Evolutionary conservation across 2,329 filamentous ascomycete genomes (phyloP).

Genomic region (Aspergillus novofumigatus): DNA sequence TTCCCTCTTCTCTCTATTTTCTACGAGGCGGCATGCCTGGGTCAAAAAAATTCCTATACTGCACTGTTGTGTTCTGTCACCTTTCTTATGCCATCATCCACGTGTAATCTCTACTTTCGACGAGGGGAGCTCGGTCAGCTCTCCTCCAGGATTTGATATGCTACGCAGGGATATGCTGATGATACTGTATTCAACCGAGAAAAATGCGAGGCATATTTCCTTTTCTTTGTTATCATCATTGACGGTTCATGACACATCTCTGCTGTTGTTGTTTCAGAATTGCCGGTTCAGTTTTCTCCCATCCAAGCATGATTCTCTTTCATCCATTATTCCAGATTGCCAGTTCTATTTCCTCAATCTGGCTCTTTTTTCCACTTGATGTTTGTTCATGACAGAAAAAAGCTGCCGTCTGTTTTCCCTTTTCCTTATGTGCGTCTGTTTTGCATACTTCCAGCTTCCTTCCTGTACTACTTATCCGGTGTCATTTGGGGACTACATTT

Average conservation of each 20-base stretch:
- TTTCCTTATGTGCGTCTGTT: constrained; percentile 18
- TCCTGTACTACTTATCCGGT: constrained; percentile 24
- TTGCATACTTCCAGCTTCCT: constrained; percentile 20
- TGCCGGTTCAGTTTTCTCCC: constrained; percentile 13
- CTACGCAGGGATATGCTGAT: constrained; percentile 26
- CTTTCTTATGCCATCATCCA: constrained; percentile 24
- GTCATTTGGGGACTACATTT: constrained; percentile 18
- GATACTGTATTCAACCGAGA: constrained; percentile 35
- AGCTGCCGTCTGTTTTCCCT: constrained; percentile 7
- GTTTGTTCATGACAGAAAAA: constrained; percentile 10
- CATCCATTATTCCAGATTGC: constrained; percentile 17
- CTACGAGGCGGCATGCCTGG: constrained; percentile 3
- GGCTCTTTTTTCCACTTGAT: constrained; percentile 17
- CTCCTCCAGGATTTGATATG: constrained; percentile 22
- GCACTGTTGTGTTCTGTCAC: constrained; percentile 16
- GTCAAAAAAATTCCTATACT: constrained; percentile 12
- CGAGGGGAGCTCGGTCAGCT: constrained; percentile 36
- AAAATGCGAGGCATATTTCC: constrained; percentile 23
- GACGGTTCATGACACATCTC: constrained; percentile 15
- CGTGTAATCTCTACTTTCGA: constrained; percentile 40
- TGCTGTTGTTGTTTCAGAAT: constrained; percentile 16
- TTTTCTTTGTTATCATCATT: constrained; percentile 17
- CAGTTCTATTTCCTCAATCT: constrained; percentile 16
- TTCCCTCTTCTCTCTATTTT: constrained; percentile 8
- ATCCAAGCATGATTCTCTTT: constrained; percentile 20